Base-by-base conservation (phyloP, 129 eudicot species). In the Oenanthe sinensis region DNA sequence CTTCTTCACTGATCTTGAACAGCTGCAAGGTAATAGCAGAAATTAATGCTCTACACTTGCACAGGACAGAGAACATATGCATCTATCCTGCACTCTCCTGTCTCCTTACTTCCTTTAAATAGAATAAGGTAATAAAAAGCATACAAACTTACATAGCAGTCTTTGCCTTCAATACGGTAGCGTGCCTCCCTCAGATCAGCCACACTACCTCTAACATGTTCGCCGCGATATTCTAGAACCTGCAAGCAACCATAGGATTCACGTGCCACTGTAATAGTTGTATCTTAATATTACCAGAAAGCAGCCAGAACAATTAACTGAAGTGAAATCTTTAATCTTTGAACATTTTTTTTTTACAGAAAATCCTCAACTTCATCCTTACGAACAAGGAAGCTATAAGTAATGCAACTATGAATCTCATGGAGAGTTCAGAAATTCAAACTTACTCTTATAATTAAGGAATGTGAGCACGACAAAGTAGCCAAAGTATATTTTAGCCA, bases 181-280 rank as follows among this genome's bases (percentile, higher is more conserved):
- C 84, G 93, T 39, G 91, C 94, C 84, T 95, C 99, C 78, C 99
- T 92, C 83, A 95, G 83, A 84, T 95, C 96, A 11, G 99, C 99
- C 43, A 95, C 90, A 80, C 99, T 95, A 16, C 99, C 84, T 76
- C 99, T 90, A 50, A 95, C 99, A 68, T 92, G 97, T 80, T 95
- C 99, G 39, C 99, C 99, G 15, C 99, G 96, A 81, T 95, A 95
- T 83, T 95, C 99, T 71, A 95, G 86, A 87, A 95, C 99, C 99
- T 95, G 83, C 54, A 62, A 33, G 79, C 50, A 75, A 76, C 46
- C 40, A 77, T 24, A 1, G 71, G 26, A 62, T 54, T 36, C 75
- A 75, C 45, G 37, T 60, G 60, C 60, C 79, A 58, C 79, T 19
- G 74, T 55, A 43, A 74, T 14, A 22, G 19, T 19, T 26, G 8